Evolutionary conservation across 305 asterid genomes (phyloP).

Genomic region (Fraxinus dipetala): DNA sequence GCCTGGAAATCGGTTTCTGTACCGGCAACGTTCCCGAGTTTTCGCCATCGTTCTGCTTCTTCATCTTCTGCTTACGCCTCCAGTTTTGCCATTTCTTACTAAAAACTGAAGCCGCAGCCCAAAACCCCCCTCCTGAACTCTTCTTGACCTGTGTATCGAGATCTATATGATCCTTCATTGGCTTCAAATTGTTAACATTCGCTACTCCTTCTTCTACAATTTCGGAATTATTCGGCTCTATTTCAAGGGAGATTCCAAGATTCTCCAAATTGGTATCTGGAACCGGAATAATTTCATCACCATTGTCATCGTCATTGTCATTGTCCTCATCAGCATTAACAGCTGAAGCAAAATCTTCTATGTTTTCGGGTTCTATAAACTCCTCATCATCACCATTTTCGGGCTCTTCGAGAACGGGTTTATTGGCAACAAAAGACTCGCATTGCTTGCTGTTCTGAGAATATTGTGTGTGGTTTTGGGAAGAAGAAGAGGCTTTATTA

Average conservation of each 20-base stretch:
- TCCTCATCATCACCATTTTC: conserved; percentile 45
- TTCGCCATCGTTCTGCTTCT: conserved; percentile 54
- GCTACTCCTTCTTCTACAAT: conserved; percentile 55
- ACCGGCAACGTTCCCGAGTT: conserved; percentile 62
- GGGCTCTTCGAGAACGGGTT: conserved; percentile 54
- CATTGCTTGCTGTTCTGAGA: conserved; percentile 23
- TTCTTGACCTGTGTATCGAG: conserved; percentile 58
- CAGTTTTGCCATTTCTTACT: conserved; percentile 94
- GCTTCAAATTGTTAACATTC: conserved; percentile 37
- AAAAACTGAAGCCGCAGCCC: conserved; percentile 90
- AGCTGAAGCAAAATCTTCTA: conserved; percentile 22
- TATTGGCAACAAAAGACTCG: conserved; percentile 37
- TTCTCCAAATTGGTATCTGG: conserved; percentile 29
- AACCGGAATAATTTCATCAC: conserved; percentile 36
- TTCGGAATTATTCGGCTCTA: conserved; percentile 43
- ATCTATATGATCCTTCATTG: conserved; percentile 82
- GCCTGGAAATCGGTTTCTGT: conserved; percentile 73
- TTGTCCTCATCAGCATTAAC: conserved; percentile 28
- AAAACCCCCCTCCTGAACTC: conserved; percentile 64
- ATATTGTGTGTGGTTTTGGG: conserved; percentile 23
- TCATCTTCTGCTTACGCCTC: conserved; percentile 84
- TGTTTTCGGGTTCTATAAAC: conserved; percentile 17
- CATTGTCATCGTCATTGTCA: conserved; percentile 18
- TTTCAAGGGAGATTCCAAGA: conserved; percentile 27
- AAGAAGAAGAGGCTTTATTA: conserved; percentile 25